Evolutionary conservation across 176 grass and related monocot genomes (phyloP).

Genomic region (Aegilops sharonensis): DNA sequence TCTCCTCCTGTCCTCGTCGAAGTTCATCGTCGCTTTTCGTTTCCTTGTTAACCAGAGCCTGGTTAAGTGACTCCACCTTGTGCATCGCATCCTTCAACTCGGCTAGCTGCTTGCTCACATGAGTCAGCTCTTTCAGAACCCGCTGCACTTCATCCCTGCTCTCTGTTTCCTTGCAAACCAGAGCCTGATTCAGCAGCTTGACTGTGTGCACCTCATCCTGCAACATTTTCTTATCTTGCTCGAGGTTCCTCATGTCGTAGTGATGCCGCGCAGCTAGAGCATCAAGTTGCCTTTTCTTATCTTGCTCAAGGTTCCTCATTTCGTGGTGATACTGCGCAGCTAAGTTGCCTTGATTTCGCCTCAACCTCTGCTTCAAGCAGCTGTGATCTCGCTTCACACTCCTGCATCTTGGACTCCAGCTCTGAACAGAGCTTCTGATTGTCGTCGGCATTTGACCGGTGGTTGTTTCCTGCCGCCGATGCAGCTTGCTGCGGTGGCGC

Average conservation of each 20-base stretch:
- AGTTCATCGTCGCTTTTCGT: not conserved
- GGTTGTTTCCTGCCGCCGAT: too few species aligned
- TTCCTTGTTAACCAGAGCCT: not conserved
- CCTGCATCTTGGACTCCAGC: not conserved
- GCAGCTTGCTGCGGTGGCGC: not conserved
- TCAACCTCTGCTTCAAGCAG: not conserved
- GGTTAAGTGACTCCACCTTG: not conserved
- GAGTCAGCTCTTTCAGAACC: not conserved
- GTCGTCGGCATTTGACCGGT: not conserved
- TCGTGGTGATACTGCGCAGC: not conserved
- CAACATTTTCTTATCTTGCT: not conserved
- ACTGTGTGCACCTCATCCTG: not conserved
- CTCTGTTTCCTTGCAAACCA: conserved; percentile 30
- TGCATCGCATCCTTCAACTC: not conserved
- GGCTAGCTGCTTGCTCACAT: not conserved
- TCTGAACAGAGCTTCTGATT: not conserved
- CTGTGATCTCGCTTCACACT: not conserved
- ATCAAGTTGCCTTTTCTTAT: not conserved
- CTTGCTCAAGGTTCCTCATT: not conserved
- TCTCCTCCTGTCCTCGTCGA: not conserved
- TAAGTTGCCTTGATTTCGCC: not conserved
- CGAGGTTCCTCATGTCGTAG: not conserved
- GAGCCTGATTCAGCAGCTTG: conserved; percentile 42
- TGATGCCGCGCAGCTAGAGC: too few species aligned
- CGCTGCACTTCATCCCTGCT: not conserved